phyloP scores from a whole-genome alignment of 2,329 filamentous ascomycete species.

The Paecilomyces formosus region DNA sequence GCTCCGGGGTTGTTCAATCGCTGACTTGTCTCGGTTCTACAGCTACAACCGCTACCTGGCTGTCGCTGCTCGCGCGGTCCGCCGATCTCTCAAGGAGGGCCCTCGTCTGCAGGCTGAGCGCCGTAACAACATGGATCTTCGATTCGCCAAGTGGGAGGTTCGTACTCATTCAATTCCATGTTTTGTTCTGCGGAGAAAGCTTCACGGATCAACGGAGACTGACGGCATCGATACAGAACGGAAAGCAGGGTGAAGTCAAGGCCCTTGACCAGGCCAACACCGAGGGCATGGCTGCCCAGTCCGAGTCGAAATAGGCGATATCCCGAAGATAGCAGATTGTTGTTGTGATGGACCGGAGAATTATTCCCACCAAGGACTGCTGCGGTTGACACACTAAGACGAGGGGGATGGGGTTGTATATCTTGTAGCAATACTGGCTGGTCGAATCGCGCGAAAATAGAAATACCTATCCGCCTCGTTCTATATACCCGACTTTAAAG shows the following conservation, averaged over 20 bases:
- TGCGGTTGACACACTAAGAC: conserved; percentile 1
- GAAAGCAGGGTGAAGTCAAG: conserved; percentile 87
- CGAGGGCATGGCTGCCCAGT: conserved; percentile 37
- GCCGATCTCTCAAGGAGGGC: conserved; percentile 94
- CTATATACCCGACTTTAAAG: neutral
- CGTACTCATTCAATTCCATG: conserved; percentile 34
- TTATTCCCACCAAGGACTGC: neutral
- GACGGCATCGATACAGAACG: conserved; percentile 57
- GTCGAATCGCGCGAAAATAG: conserved; percentile 18
- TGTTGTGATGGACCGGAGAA: neutral
- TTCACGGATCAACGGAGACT: conserved; percentile 14
- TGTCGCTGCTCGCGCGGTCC: conserved; percentile 88
- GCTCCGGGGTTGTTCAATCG: conserved; percentile 9
- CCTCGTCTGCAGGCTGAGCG: conserved; percentile 81
- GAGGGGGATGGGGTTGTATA: conserved; percentile 7
- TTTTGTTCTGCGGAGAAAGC: neutral
- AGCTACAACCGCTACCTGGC: conserved; percentile 99
- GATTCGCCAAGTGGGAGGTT: conserved; percentile 94
- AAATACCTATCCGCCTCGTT: conserved; percentile 2
- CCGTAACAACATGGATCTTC: conserved; percentile 80
- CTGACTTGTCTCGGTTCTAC: conserved; percentile 21
- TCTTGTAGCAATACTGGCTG: conserved; percentile 29
- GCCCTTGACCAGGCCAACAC: conserved; percentile 55
- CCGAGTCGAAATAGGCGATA: conserved; percentile 34
- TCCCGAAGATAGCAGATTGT: conserved; percentile 1